Evolutionary conservation across 495 filamentous ascomycete genomes (phyloP).

Genomic region (Massariosphaeria phaeospora): DNA sequence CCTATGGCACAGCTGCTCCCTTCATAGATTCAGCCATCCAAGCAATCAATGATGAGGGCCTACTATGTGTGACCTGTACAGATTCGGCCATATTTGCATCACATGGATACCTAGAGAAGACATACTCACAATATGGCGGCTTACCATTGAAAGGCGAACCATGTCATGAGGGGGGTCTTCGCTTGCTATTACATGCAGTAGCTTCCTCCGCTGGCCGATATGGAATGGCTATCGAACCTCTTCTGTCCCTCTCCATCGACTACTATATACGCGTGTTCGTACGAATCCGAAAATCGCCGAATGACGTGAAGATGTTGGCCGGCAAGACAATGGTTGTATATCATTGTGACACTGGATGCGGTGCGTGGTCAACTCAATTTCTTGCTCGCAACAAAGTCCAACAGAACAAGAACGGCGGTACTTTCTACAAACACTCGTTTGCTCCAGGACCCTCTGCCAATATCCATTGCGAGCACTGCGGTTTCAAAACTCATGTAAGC

Average conservation of each 20-base stretch:
- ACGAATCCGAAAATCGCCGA: conserved; percentile 68
- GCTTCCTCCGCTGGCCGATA: conserved; percentile 76
- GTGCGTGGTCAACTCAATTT: conserved; percentile 75
- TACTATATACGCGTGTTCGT: conserved; percentile 93
- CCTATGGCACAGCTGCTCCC: conserved; percentile 85
- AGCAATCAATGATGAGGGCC: conserved; percentile 73
- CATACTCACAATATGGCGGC: conserved; percentile 86
- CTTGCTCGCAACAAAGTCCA: conserved; percentile 60
- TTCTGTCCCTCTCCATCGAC: conserved; percentile 89
- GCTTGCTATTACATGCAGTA: conserved; percentile 75
- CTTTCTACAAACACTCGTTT: conserved; percentile 69
- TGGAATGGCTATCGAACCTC: conserved; percentile 84
- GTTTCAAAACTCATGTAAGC: conserved; percentile 65
- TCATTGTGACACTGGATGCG: conserved; percentile 83
- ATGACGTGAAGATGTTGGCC: conserved; percentile 80
- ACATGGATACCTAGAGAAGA: conserved; percentile 86
- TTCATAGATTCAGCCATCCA: conserved; percentile 90
- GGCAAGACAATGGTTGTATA: conserved; percentile 91
- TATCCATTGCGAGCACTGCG: conserved; percentile 72
- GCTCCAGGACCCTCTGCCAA: conserved; percentile 61
- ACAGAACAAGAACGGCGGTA: conserved; percentile 56
- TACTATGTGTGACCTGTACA: conserved; percentile 94
- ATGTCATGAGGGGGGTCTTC: conserved; percentile 84
- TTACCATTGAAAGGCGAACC: conserved; percentile 74
- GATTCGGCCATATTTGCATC: conserved; percentile 94